Conservation (phyloP, 1,284 basidiomycete genomes). For the Dichomitus squalens region DNA sequence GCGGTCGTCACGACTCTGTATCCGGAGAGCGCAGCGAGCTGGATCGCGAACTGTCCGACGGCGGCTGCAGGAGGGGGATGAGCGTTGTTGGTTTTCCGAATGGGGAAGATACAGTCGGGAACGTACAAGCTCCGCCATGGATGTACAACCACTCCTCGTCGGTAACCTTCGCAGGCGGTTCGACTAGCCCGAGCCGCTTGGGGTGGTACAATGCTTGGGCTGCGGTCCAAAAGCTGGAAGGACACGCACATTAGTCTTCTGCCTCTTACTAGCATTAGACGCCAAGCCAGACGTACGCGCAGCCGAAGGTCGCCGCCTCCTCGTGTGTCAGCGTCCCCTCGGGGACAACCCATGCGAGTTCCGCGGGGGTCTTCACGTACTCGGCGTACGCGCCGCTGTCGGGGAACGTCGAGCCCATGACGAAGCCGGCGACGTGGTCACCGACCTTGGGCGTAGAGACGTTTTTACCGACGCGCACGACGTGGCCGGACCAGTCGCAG, state of each 20-base stretch:
- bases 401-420: conserved; percentile 26
- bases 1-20: conserved; percentile 44
- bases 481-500: conserved; percentile 29
- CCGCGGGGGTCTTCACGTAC: conserved; percentile 38
- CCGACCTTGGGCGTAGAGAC: conserved; percentile 25
- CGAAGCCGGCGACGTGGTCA: conserved; percentile 31
- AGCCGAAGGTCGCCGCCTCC: conserved; percentile 43
- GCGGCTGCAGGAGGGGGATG: conserved; percentile 15
- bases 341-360: conserved; percentile 38
- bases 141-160: conserved; percentile 32
- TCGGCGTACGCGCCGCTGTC: conserved; percentile 42
- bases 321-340: conserved; percentile 31
- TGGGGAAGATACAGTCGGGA: no score
- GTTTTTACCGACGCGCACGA: conserved; percentile 26
- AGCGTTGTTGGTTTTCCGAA: no score
- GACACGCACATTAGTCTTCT: neutral
- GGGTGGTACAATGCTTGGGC: conserved; percentile 37
- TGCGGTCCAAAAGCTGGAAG: conserved; percentile 36
- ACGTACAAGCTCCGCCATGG: conserved; percentile 36
- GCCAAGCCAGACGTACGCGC: conserved; percentile 37
- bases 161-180: conserved; percentile 25
- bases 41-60: conserved; percentile 47
- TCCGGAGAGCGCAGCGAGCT: conserved; percentile 44
- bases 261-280: neutral
- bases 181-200: conserved; percentile 26